Base-by-base conservation (phyloP, 2,329 filamentous ascomycete genomes). In the Hymenoscyphus salicellus region DNA sequence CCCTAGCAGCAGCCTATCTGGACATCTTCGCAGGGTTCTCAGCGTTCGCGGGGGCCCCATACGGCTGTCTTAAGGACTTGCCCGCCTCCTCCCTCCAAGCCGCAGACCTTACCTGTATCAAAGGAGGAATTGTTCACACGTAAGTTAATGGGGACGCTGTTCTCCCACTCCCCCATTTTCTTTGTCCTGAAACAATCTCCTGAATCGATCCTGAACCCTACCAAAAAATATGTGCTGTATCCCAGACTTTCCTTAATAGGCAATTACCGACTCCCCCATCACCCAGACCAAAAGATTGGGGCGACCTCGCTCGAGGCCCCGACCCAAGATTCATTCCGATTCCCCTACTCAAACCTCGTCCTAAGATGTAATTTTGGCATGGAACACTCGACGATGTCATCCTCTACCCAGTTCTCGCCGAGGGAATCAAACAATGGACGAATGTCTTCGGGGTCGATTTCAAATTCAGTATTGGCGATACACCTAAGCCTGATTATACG, bases 221-320 rank as follows among this genome's bases (percentile, higher is more conserved):
- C n/a, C n/a, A n/a, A n/a, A n/a, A n/a, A n/a, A n/a, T n/a, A n/a
- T n/a, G n/a, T n/a, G n/a, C n/a, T n/a, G n/a, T n/a, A n/a, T n/a
- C n/a, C n/a, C n/a, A n/a, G n/a, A n/a, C n/a, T n/a, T n/a, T n/a
- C n/a, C n/a, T n/a, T n/a, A n/a, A n/a, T n/a, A n/a, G n/a, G n/a
- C n/a, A n/a, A n/a, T n/a, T n/a, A n/a, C n/a, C n/a, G n/a, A n/a
- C n/a, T n/a, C n/a, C n/a, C n/a, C n/a, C n/a, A n/a, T n/a, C n/a
- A n/a, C n/a, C n/a, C n/a, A n/a, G n/a, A n/a, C n/a, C n/a, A n/a
- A 73, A 79, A 66, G 75, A 80, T 63, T 85, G 82, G 82, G 11
- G 38, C 10, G 38, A 41, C 38, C 38, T 43, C 38, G 38, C 38
- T 4, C 38, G 38, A 17, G 6, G 79, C 81, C 77, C 63, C 75